These are phyloP conservation scores for Cystobasidium onofrii DNA, from an alignment of 768 basidiomycete genomes.

Conservation along the genomic window DNA sequence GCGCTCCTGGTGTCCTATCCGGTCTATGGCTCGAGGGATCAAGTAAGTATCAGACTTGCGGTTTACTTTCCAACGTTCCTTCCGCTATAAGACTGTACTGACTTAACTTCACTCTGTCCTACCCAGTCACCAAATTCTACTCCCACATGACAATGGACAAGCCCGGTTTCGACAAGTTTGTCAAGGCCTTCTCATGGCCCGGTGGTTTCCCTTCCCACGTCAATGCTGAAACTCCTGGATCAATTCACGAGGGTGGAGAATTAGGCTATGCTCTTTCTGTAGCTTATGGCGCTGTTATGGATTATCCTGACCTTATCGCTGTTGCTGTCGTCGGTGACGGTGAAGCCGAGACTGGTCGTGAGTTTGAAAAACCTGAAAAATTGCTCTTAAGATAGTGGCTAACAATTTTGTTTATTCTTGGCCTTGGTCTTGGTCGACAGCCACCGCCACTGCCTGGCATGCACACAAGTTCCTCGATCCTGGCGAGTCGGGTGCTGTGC, in stretches of 20 bases:
- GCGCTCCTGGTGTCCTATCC: slow-evolving; percentile 77
- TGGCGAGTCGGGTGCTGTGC: slow-evolving; percentile 74
- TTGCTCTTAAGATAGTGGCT: too few species aligned
- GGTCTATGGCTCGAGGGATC: slow-evolving; percentile 79
- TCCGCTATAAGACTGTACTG: not conserved
- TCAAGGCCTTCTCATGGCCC: slow-evolving; percentile 67
- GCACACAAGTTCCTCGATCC: slow-evolving; percentile 85
- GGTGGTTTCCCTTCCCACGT: slow-evolving; percentile 65
- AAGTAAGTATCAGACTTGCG: slow-evolving; percentile 18
- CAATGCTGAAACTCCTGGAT: slow-evolving; percentile 69
- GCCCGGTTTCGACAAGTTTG: slow-evolving; percentile 57
- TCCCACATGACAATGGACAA: slow-evolving; percentile 47
- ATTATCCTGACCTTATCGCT: slow-evolving; percentile 74
- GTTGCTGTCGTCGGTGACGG: slow-evolving; percentile 53
- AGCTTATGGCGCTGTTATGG: slow-evolving; percentile 81
- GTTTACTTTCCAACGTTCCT: too few species aligned
- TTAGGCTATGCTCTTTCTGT: slow-evolving; percentile 68
- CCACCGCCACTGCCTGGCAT: slow-evolving; percentile 46
- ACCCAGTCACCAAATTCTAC: slow-evolving; percentile 48
- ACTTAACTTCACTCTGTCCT: not conserved
- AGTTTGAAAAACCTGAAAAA: too few species aligned
- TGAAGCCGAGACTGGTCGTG: slow-evolving; percentile 39
- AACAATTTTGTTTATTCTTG: too few species aligned
- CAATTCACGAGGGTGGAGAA: slow-evolving; percentile 82
- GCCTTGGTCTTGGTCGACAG: slow-evolving; percentile 25